Conservation (phyloP, 2,329 filamentous ascomycete species). For the Ceratocystiopsis minuta region DNA sequence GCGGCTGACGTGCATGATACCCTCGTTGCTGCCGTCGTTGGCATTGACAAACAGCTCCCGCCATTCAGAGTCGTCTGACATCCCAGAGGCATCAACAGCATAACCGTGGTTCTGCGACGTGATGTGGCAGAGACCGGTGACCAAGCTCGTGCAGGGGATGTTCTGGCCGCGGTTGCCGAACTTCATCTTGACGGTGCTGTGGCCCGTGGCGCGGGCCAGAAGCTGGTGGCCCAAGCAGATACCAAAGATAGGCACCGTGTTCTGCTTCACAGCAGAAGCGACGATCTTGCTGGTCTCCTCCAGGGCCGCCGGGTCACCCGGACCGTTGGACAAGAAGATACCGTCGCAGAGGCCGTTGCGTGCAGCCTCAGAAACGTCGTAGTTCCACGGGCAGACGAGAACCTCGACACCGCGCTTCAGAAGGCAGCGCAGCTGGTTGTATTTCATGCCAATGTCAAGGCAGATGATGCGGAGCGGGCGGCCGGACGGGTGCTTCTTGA, state of each 20-base stretch:
- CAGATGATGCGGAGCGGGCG: slow-evolving; percentile 75
- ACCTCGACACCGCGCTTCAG: slow-evolving; percentile 84
- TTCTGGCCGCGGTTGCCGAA: slow-evolving; percentile 98
- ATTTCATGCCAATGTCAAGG: slow-evolving; percentile 95
- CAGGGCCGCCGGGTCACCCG: slow-evolving; percentile 82
- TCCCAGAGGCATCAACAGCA: slow-evolving; percentile 64
- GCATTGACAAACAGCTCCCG: slow-evolving; percentile 93
- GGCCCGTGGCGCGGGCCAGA: slow-evolving; percentile 72
- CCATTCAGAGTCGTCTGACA: slow-evolving; percentile 52
- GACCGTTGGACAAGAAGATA: slow-evolving; percentile 94
- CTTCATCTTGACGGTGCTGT: slow-evolving; percentile 87
- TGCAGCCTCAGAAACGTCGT: slow-evolving; percentile 63
- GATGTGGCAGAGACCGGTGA: slow-evolving; percentile 94
- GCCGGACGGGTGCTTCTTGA: slow-evolving; percentile 78
- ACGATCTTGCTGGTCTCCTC: slow-evolving; percentile 66
- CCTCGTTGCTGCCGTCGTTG: slow-evolving; percentile 96
- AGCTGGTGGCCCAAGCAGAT: slow-evolving; percentile 94
- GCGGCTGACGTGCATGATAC: slow-evolving; percentile 69
- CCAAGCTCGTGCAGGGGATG: slow-evolving; percentile 89
- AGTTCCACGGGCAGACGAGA: slow-evolving; percentile 87
- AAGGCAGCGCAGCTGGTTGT: slow-evolving; percentile 91
- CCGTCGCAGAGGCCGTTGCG: slow-evolving; percentile 80
- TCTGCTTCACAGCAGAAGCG: slow-evolving; percentile 54
- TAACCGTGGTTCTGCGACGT: slow-evolving; percentile 98
- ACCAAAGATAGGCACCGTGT: slow-evolving; percentile 76